These are phyloP conservation scores for Paracamarosporium sp. DNA, from an alignment of 2,329 filamentous ascomycete genomes.

Conservation along the genomic window DNA sequence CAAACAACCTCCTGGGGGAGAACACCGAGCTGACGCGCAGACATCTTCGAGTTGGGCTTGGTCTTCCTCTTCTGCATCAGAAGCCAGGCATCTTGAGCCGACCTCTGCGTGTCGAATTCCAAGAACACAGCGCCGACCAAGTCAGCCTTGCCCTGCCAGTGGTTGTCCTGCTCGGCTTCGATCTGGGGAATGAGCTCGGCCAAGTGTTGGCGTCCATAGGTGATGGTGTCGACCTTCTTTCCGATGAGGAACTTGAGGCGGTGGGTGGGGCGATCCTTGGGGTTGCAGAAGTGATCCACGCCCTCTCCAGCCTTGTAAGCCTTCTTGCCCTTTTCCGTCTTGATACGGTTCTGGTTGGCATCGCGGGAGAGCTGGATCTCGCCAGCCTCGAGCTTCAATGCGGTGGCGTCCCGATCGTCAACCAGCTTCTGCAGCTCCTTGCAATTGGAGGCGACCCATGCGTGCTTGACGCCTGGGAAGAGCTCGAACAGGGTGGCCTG, in stretches of 20 bases:
- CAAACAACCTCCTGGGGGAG: slow-evolving; percentile 56
- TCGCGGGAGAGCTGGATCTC: slow-evolving; percentile 52
- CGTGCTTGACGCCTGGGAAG: slow-evolving; percentile 48
- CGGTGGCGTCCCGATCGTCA: slow-evolving; percentile 51
- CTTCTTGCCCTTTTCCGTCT: slow-evolving; percentile 61
- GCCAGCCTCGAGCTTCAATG: slow-evolving; percentile 51
- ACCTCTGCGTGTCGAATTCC: slow-evolving; percentile 81
- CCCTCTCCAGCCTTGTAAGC: slow-evolving; percentile 52
- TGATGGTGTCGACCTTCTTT: slow-evolving; percentile 72
- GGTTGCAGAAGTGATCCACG: slow-evolving; percentile 49
- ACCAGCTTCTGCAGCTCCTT: slow-evolving; percentile 54
- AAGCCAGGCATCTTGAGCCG: slow-evolving; percentile 86
- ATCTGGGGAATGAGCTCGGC: slow-evolving; percentile 75
- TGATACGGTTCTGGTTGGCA: slow-evolving; percentile 72
- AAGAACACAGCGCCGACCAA: slow-evolving; percentile 82
- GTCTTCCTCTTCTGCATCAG: slow-evolving; percentile 54
- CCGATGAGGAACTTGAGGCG: slow-evolving; percentile 50
- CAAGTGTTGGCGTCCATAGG: slow-evolving; percentile 80
- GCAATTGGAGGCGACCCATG: slow-evolving; percentile 56
- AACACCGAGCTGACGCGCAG: slow-evolving; percentile 52
- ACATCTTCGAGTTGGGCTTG: slow-evolving; percentile 42
- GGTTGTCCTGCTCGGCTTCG: slow-evolving; percentile 69
- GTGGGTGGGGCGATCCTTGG: slow-evolving; percentile 50
- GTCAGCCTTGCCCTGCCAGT: slow-evolving; percentile 70
- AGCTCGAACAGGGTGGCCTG: slow-evolving; percentile 49